phyloP scores from a whole-genome alignment of 1,284 basidiomycete genomes.

The Sporisorium reilianum region DNA sequence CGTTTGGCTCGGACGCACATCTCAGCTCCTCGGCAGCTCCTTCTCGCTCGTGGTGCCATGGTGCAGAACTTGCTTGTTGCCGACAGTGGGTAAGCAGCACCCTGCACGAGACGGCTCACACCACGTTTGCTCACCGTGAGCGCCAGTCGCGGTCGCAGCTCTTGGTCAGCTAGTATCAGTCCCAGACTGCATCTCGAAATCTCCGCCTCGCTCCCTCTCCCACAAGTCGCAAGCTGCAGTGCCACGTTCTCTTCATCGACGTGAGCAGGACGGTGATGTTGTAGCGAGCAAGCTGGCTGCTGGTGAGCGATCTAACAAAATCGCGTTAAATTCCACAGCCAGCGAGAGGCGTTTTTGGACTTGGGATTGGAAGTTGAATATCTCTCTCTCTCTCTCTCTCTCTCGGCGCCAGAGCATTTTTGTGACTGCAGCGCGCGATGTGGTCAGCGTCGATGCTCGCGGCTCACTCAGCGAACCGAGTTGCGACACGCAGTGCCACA shows the following conservation, averaged over 20 bases:
- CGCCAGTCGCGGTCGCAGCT: not conserved
- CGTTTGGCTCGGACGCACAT: not conserved
- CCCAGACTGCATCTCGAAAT: not conserved
- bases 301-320: not conserved
- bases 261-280: not conserved
- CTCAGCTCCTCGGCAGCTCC: not conserved
- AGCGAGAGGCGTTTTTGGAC: not conserved
- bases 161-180: not conserved
- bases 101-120: not conserved
- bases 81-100: not conserved
- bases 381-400: not conserved
- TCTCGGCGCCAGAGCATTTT: constrained; percentile 1
- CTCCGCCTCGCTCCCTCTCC: not conserved
- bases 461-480: constrained; percentile 6
- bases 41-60: not conserved
- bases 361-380: not conserved
- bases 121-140: not conserved
- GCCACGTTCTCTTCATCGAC: not conserved
- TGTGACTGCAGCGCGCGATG: constrained; percentile 25
- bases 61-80: not conserved
- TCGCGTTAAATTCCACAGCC: not conserved
- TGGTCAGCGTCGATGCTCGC: constrained; percentile 35
- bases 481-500: not conserved
- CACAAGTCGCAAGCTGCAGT: not conserved
- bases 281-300: not conserved